A percentile compares a stretch with the other conserved stretches of the same genome.
phyloP scores from a whole-genome alignment of 306 rosid genomes.

The Delonix regia region DNA sequence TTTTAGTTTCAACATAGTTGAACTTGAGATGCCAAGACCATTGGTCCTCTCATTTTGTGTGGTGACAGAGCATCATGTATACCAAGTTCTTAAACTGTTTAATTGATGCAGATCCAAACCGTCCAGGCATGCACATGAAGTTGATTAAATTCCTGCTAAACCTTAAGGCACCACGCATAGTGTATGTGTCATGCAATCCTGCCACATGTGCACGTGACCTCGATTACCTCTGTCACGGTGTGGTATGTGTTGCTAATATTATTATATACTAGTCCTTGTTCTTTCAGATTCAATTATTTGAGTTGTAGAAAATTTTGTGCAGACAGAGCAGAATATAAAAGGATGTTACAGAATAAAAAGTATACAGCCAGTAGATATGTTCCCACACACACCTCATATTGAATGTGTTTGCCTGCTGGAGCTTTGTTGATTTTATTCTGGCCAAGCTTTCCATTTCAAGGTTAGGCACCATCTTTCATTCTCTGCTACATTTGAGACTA shows the following conservation, averaged over 20 bases:
- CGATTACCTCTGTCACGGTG: constrained; percentile 94
- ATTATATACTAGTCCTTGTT: constrained; percentile 9
- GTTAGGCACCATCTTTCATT: constrained; percentile 34
- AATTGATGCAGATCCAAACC: constrained; percentile 81
- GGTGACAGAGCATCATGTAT: constrained; percentile 1
- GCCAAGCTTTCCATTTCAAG: constrained; percentile 30
- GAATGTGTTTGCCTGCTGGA: constrained; percentile 92
- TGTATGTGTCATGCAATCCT: constrained; percentile 95
- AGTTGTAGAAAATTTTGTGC: constrained; percentile 45
- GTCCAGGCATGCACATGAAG: constrained; percentile 99
- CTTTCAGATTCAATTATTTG: constrained; percentile 33
- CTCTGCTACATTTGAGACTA: constrained; percentile 27
- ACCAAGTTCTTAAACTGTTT: constrained; percentile 15
- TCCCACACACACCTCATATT: constrained; percentile 97
- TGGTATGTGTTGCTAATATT: constrained; percentile 55
- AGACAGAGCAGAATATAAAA: constrained; percentile 70
- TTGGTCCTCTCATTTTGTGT: constrained; percentile 23
- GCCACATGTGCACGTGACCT: constrained; percentile 96
- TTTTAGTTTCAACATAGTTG: constrained; percentile 5
- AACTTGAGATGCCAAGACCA: constrained; percentile 22
- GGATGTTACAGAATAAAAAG: constrained; percentile 85
- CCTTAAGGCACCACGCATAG: constrained; percentile 77
- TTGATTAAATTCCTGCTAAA: constrained; percentile 81
- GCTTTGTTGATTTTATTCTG: constrained; percentile 51
- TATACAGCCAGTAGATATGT: constrained; percentile 96